These are phyloP conservation scores for Pleurotus pulmonarius DNA, from an alignment of 768 basidiomycete genomes.

Conservation along the genomic window DNA sequence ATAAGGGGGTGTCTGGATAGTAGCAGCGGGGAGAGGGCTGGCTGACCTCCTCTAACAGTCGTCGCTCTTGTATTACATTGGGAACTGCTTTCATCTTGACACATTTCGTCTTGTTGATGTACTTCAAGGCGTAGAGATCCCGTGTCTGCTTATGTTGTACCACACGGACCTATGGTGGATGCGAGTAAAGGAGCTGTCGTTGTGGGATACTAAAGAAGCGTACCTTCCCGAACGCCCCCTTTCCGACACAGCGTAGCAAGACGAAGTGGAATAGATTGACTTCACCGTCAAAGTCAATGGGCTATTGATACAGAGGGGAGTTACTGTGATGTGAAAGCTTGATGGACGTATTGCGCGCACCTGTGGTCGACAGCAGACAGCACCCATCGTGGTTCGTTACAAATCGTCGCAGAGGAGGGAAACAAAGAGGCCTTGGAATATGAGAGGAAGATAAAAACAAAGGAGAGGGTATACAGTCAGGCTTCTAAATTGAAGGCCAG, in stretches of 20 bases:
- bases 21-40: slow-evolving; percentile 4
- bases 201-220: slow-evolving; percentile 9
- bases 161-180: slow-evolving; percentile 77
- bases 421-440: background rate
- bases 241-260: slow-evolving; percentile 93
- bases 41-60: slow-evolving; percentile 89
- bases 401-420: slow-evolving; percentile 1
- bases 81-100: slow-evolving; percentile 98
- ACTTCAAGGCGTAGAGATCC: slow-evolving; percentile 95
- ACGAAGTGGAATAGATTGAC: slow-evolving; percentile 97
- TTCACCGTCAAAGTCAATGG: slow-evolving; percentile 93
- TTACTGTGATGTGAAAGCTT: slow-evolving; percentile 1
- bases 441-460: background rate
- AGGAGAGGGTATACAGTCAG: slow-evolving; percentile 6
- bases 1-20: background rate
- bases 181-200: slow-evolving; percentile 7
- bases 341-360: slow-evolving; percentile 31
- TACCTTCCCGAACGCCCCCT: slow-evolving; percentile 98
- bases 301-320: slow-evolving; percentile 38
- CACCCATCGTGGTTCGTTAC: slow-evolving; percentile 56
- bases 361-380: slow-evolving; percentile 80
- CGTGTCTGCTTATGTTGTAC: slow-evolving; percentile 99
- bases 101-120: slow-evolving; percentile 97
- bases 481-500: background rate
- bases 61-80: slow-evolving; percentile 95